Base-by-base conservation (phyloP, 495 filamentous ascomycete species). In the Bacidia gigantensis region DNA sequence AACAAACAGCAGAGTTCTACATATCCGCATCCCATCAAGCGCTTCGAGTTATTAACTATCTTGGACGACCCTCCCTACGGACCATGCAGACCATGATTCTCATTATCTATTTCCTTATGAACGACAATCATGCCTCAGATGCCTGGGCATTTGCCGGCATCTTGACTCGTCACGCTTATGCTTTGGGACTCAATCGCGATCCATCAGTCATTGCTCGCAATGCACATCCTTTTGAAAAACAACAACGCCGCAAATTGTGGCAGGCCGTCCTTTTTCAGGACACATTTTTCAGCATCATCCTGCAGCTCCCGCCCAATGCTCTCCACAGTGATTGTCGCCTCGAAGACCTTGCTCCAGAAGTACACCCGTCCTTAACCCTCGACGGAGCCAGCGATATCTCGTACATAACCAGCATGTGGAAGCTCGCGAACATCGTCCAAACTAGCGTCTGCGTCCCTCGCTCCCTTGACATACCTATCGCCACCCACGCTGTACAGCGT, bases 101-200 rank as follows among this genome's bases (percentile, higher is more conserved):
- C 3, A 77, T 86, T 44, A 80, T 77, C 14, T 86, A 86, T 59
- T 87, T 86, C 58, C 69, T 87, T 22, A 83, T 87, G 64, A 87
- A 87, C 62, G 83, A 86, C 60, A 84, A 84, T 54, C 82, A 86
- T 52, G 80, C 81, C 5, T 81, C 79, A 1, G 83, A 86, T 56
- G 81, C 82, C 1, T 87, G 81, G 79, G 79, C 80, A 0, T 87
- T 85, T 68, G 81, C 78, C 2, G 83, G 83, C 10, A 79, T 84
- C 23, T 60, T 82, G 39, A 77, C 81, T 45, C 72, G 83, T 45
- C 83, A 87, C 67, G 77, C 82, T 3, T 86, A 84, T 56, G 83
- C 82, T 18, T 79, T 85, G 75, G 81, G 82, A n/a, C 60, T 87
- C 22, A 81, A 87, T 56, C 76, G 83, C 7, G 82, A 86, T 55